These are phyloP conservation scores for Pseudogymnoascus sp. DNA, from an alignment of 2,329 filamentous ascomycete genomes.

Conservation along the genomic window DNA sequence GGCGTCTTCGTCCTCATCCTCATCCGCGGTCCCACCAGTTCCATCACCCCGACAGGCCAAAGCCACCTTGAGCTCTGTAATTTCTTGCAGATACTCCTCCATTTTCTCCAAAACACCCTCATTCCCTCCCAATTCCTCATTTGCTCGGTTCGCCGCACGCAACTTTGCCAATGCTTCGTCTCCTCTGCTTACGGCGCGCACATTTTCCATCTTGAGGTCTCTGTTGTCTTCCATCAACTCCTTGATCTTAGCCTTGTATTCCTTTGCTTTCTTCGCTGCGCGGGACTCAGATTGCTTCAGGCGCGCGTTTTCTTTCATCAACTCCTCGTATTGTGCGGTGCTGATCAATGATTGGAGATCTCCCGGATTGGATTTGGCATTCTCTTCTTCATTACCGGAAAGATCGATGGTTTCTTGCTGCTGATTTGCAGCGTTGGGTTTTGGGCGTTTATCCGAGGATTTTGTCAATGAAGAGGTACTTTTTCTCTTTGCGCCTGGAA, in stretches of 20 bases:
- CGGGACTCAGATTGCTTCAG: background rate
- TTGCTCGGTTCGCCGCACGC: background rate
- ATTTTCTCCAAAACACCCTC: background rate
- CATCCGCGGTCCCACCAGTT: background rate
- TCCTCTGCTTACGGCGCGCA: background rate
- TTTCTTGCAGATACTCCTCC: background rate
- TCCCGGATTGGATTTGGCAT: background rate
- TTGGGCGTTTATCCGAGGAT: background rate
- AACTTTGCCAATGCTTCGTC: background rate
- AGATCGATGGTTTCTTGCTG: background rate
- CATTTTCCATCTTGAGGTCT: background rate
- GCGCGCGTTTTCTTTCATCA: background rate
- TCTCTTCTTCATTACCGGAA: background rate
- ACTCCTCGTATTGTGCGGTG: background rate
- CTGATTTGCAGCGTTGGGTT: background rate
- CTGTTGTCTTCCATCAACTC: background rate
- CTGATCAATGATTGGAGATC: background rate
- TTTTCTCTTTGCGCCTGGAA: background rate
- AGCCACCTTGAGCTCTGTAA: background rate
- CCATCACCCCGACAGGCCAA: background rate
- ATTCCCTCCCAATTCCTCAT: background rate
- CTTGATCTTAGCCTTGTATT: background rate
- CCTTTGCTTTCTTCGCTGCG: background rate
- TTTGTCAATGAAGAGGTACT: background rate
- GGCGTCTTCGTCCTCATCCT: background rate